Evolutionary conservation across 2,329 filamentous ascomycete genomes (phyloP), one percentile per base, ranked within the genome.

Genomic region (Monilinia polystroma): DNA sequence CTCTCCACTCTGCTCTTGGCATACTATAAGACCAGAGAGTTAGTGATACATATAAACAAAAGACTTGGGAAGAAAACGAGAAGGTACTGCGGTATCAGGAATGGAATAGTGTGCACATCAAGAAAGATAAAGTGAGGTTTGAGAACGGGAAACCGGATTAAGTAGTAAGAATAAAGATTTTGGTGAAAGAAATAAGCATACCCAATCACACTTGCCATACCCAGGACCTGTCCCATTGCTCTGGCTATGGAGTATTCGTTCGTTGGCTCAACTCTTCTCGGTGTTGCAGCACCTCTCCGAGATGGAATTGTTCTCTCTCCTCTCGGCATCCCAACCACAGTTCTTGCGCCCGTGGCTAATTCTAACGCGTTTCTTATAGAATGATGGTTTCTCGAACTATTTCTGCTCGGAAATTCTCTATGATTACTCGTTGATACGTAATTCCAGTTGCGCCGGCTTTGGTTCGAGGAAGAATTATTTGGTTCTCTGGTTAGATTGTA

Each of bases 251-350:
- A 23, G 18, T 18, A 11, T 18, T 51, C 20, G 20, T 26, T 20
- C 1, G 5, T n/a, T 8, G 57, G 4, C 2, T 18, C 20, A 8
- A 3, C 35, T 11, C 45, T 51, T 2, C 4, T 7, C 3, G 43
- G 1, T 12, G 3, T 6, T 7, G 11, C n/a, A 49, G 12, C 5
- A 3, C 35, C 29, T 11, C 20, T 1, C 6, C 2, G 1, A 1
- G 7, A 1, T 60, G 57, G 14, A 0, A 7, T n/a, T 35, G 6
- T 49, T 23, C 2, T 23, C 4, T 60, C 57, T 16, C 20, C 43
- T 60, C 57, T 35, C 14, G 57, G 45, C 29, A 60, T 60, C n/a
- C 29, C 45, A 38, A 26, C 32, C 2, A 35, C 43, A 11, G 20
- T 35, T 49, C 43, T 41, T 3, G 38, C 0, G 3, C 29, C 29